Conservation (phyloP, 2,329 filamentous ascomycete species). For the Ciborinia camelliae region DNA sequence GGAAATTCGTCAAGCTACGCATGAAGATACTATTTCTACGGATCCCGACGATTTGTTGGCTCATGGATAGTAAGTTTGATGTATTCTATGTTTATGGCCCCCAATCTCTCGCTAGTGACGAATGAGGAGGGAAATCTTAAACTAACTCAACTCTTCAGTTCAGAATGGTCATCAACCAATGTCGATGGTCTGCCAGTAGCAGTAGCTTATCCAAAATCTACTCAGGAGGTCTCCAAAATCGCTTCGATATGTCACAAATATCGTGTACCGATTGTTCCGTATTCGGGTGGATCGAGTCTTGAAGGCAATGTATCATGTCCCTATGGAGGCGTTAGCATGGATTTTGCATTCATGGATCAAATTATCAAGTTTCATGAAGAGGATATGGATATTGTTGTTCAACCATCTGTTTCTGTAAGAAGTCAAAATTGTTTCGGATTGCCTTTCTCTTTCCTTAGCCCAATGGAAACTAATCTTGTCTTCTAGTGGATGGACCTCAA, state of each 20-base stretch:
- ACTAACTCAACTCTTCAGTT: slow-evolving; percentile 34
- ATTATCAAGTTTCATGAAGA: slow-evolving; percentile 76
- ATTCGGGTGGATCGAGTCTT: slow-evolving; percentile 79
- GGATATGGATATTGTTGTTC: slow-evolving; percentile 90
- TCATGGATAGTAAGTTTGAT: slow-evolving; percentile 50
- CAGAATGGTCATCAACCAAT: slow-evolving; percentile 63
- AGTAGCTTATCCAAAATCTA: slow-evolving; percentile 60
- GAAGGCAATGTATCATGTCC: slow-evolving; percentile 90
- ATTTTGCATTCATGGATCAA: slow-evolving; percentile 84
- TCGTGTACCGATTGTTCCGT: slow-evolving; percentile 76
- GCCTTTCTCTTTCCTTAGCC: background rate
- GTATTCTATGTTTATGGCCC: background rate
- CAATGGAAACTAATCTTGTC: background rate
- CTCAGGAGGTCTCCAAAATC: slow-evolving; percentile 57
- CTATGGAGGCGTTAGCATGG: slow-evolving; percentile 81
- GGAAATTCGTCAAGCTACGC: slow-evolving; percentile 51
- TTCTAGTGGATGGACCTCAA: slow-evolving; percentile 80
- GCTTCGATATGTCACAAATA: slow-evolving; percentile 72
- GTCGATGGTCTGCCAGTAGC: slow-evolving; percentile 59
- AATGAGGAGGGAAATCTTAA: background rate
- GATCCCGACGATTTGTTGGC: slow-evolving; percentile 59
- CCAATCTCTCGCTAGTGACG: background rate
- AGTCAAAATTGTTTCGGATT: background rate
- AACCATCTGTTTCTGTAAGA: slow-evolving; percentile 68
- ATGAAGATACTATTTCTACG: slow-evolving; percentile 57